Conservation (phyloP, 257 asterid genomes). For the Przewalskia tangutica region DNA sequence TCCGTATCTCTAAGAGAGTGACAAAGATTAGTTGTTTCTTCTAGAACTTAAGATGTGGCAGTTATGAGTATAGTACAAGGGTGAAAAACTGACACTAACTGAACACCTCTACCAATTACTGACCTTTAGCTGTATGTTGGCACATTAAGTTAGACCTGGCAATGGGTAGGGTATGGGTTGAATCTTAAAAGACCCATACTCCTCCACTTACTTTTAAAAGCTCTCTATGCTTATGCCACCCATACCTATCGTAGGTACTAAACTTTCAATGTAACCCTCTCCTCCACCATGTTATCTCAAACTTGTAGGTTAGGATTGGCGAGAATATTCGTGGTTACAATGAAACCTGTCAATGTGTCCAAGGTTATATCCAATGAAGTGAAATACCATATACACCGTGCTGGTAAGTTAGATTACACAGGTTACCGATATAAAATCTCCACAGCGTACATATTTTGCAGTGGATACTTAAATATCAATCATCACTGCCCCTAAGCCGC, state of each 20-base stretch:
- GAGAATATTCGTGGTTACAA: neutral
- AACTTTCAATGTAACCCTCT: neutral
- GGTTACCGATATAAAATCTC: neutral
- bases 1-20: neutral
- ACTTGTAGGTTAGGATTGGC: neutral
- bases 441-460: neutral
- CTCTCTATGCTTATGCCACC: neutral
- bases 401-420: neutral
- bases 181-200: neutral
- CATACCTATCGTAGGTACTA: neutral
- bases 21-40: neutral
- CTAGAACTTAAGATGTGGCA: neutral
- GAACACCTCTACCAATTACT: neutral
- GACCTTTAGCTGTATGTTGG: neutral
- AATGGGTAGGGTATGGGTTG: neutral
- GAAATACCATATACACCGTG: neutral
- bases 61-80: neutral
- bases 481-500: neutral
- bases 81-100: neutral
- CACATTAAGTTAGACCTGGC: neutral
- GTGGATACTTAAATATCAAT: neutral
- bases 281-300: neutral
- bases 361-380: neutral
- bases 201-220: neutral
- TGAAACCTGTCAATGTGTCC: neutral